Percentiles rank a stretch among this genome's conserved stretches.
Evolutionary conservation across 495 filamentous ascomycete species (phyloP).

Genomic region (Rostrohypoxylon terebratum): DNA sequence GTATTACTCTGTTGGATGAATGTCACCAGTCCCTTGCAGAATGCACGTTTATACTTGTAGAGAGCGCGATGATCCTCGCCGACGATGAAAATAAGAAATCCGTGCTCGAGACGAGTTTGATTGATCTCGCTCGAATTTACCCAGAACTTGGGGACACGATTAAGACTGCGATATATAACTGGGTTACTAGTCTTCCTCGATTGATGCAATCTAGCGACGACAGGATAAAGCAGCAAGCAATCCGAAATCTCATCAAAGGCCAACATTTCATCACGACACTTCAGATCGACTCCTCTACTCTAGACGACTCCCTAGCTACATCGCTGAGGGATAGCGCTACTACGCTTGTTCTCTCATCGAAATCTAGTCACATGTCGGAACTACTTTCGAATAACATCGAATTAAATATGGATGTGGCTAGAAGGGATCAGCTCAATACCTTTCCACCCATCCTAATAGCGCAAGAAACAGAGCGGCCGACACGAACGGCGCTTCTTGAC

Average conservation of each 20-base stretch:
- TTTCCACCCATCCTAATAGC: constrained; percentile 74
- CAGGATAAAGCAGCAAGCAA: constrained; percentile 73
- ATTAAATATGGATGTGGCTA: constrained; percentile 35
- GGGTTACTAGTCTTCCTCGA: constrained; percentile 82
- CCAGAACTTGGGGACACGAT: constrained; percentile 72
- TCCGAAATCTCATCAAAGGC: constrained; percentile 78
- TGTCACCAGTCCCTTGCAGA: constrained; percentile 80
- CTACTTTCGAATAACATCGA: constrained; percentile 40
- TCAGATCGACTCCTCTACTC: constrained; percentile 73
- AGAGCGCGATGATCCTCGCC: constrained; percentile 83
- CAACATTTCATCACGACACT: constrained; percentile 74
- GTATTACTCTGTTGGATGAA: constrained; percentile 77
- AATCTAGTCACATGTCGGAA: constrained; percentile 46
- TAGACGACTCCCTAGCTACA: constrained; percentile 75
- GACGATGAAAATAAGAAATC: constrained; percentile 61
- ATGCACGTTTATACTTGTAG: constrained; percentile 76
- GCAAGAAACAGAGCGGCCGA: constrained; percentile 72
- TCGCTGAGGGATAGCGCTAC: constrained; percentile 71
- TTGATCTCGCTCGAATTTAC: constrained; percentile 72
- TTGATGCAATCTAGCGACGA: constrained; percentile 90
- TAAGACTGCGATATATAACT: constrained; percentile 79
- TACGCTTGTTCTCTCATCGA: constrained; percentile 55
- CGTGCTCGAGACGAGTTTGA: constrained; percentile 61
- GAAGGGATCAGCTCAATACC: constrained; percentile 29
- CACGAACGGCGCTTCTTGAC: constrained; percentile 63